Base-by-base conservation (phyloP, 2,329 filamentous ascomycete species). In the Rhynchosporium graminicola region DNA sequence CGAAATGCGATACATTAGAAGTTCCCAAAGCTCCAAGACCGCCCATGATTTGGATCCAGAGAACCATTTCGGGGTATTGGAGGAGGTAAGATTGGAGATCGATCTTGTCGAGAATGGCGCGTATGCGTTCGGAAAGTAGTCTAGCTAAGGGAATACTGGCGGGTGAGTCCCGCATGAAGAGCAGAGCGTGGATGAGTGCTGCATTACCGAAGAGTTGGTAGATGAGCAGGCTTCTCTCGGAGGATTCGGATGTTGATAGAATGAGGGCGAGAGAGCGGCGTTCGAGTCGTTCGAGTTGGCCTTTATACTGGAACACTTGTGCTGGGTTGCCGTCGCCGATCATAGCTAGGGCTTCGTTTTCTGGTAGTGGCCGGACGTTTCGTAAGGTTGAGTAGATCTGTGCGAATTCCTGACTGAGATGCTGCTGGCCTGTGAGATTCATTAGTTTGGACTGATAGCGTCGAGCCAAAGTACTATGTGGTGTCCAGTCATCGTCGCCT, bases 41-140 rank as follows among this genome's bases (percentile, higher is more conserved):
- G 2, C 57, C 60, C 48, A 65, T 57, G 12, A 65, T 55, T 15
- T 60, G 36, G 15, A 62, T 51, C 63, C 63, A 65, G 15, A 65
- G 42, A 7, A 62, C 33, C 51, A 65, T 60, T 33, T 65, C 63
- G n/a, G 63, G 63, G 50, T 62, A 65, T 9, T 56, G 50, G 9
- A 60, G 33, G n/a, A 60, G 47, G 15, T 62, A 58, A 10, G 26
- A 20, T 6, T 40, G 33, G 13, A 62, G 26, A 52, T 65, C 57
- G 10, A 62, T 15, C 2, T 33, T 26, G 3, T 60, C 60, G n/a
- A 65, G 43, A 2, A 9, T 26, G 5, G 47, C n/a, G 2, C 51
- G 60, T 9, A 65, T 56, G 42, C 51, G 56, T 2, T 42, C 50
- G 13, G 60, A 59, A 3, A 65, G 33, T 4, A 60, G 29, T 26